Percentiles rank a stretch among this genome's conserved stretches.
Evolutionary conservation across 176 grass and related monocot species (phyloP).

Genomic region (Tuctoria greenei): DNA sequence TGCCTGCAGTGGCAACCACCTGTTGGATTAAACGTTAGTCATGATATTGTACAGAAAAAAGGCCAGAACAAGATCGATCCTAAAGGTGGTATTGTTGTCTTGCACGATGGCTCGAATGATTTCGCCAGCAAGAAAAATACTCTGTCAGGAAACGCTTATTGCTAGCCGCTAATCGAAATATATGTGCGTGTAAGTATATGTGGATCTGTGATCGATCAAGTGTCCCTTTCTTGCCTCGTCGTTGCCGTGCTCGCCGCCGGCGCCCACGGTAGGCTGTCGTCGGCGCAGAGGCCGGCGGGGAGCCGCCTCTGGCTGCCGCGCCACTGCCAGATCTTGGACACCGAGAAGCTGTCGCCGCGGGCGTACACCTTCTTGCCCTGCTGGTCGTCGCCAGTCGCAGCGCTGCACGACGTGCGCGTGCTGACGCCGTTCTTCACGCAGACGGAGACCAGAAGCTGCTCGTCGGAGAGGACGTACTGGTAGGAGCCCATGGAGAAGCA

Average conservation of each 20-base stretch:
- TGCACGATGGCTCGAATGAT: neutral
- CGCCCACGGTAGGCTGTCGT: conserved; percentile 54
- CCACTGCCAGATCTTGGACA: conserved; percentile 99
- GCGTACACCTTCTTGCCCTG: conserved; percentile 61
- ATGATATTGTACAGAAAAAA: neutral
- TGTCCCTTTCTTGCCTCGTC: conserved; percentile 37
- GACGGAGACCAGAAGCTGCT: conserved; percentile 54
- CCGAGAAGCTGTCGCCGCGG: conserved; percentile 89
- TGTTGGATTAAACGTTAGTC: conserved; percentile 9
- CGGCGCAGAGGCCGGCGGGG: conserved; percentile 36
- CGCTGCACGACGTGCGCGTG: conserved; percentile 4
- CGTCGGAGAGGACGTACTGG: conserved; percentile 71
- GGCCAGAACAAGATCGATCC: neutral
- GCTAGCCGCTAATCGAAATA: conserved; percentile 6
- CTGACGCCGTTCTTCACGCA: conserved; percentile 27
- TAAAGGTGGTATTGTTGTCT: neutral
- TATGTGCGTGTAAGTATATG: neutral
- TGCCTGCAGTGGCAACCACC: neutral
- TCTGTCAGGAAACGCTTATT: conserved; percentile 36
- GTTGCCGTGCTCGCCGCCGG: conserved; percentile 13
- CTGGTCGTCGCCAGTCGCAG: neutral
- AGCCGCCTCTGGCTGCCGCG: conserved; percentile 55
- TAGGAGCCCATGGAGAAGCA: conserved; percentile 90
- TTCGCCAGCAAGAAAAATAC: conserved; percentile 18
- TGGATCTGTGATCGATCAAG: neutral